Base-by-base conservation (phyloP, 768 basidiomycete species). In the Sporobolomyces pararoseus region DNA sequence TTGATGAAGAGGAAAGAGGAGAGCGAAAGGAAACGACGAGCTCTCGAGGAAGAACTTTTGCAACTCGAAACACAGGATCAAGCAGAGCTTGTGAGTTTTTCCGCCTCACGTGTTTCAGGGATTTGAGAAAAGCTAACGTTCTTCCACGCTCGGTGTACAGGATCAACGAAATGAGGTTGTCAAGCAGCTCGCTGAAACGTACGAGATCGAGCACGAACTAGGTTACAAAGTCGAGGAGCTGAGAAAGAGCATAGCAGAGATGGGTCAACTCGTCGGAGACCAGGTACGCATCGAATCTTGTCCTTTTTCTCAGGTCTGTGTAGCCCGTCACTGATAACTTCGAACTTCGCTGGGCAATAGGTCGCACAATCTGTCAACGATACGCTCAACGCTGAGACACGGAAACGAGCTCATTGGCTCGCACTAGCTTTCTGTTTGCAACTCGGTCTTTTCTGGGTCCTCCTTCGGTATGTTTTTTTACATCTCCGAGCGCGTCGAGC, bases 171-270 rank as follows among this genome's bases (percentile, higher is more conserved):
- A 58, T 2, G 31, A 27, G 1, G 54, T 64, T 10, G 49, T 64
- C 0, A 1, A 23, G 7, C 34, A 63, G 44, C 37, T 72, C 7
- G 58, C 51, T 1, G 63, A 64, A 34, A 59, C 62, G 10, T 63
- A 67, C 25, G 58, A 64, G 50, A 10, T 52, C 19, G 71, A 72
- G 52, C 61, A 64, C 3, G 66, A 67, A 6, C 57, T 72, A 25
- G 66, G 66, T 4, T 52, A 1, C 31, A 59, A 60, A 27, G 55
- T 72, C 27, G 71, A 72, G 14, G 71, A 72, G 37, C 52, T 72
- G 29, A 37, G 57, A 27, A 59, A 63, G 51, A 64, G 58, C 19
- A 65, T 72, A 21, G 55, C 63, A 35, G 66, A 61, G 7, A 61
- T 72, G 57, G 65, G 71, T 2, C 50, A 47, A 19, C 25, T 60